Conservation (phyloP, 2,329 filamentous ascomycete genomes). For the Myriosclerotinia curreyana region DNA sequence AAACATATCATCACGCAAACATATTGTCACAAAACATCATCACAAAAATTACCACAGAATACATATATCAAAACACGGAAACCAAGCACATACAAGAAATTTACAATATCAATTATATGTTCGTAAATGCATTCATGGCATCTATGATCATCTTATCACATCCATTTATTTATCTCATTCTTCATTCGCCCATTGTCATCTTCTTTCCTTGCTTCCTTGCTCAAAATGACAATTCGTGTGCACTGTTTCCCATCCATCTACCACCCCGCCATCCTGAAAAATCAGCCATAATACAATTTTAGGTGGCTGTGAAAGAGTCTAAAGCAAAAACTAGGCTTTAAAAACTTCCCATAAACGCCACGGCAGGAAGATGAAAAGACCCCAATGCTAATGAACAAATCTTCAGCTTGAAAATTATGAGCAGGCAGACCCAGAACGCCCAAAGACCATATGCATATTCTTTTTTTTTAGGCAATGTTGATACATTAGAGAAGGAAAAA, state of each 20-base stretch:
- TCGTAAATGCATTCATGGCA: constrained; percentile 25
- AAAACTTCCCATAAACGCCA: constrained; percentile 21
- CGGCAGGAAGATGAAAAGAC: constrained; percentile 12
- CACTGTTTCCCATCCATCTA: constrained; percentile 8
- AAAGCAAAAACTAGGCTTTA: constrained; percentile 18
- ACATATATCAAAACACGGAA: neutral
- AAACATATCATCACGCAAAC: too few species aligned
- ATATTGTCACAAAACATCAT: neutral
- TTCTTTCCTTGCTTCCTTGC: constrained; percentile 1
- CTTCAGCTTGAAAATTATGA: constrained; percentile 17
- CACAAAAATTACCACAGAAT: neutral
- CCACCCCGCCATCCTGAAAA: constrained; percentile 17
- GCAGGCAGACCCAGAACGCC: constrained; percentile 22
- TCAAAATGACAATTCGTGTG: constrained; percentile 13
- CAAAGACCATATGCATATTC: constrained; percentile 23
- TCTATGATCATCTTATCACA: constrained; percentile 21
- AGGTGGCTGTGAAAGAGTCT: constrained; percentile 21
- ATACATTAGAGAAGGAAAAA: constrained; percentile 30
- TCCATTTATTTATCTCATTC: constrained; percentile 16
- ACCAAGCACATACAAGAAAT: neutral
- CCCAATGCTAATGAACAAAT: constrained; percentile 25
- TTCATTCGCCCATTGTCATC: constrained; percentile 8
- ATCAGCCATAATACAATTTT: constrained; percentile 27
- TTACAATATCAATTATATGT: constrained; percentile 19
- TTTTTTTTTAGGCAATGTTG: constrained; percentile 33